A percentile compares a stretch with the other conserved stretches of the same genome.
Evolutionary conservation across 441 rosid species (phyloP).

Genomic region (Bruguiera hainesii): DNA sequence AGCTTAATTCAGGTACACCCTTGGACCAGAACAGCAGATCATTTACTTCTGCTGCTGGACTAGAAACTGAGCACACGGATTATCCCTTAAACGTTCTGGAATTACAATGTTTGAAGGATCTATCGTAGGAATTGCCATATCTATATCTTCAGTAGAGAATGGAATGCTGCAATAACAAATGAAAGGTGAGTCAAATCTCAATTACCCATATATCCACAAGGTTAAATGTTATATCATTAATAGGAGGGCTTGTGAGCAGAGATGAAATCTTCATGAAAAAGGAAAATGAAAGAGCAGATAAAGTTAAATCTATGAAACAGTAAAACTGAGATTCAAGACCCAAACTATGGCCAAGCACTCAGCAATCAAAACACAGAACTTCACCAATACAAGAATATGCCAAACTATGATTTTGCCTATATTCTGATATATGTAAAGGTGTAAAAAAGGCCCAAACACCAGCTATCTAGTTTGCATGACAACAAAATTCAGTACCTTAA

Average conservation of each 20-base stretch:
- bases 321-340: no score
- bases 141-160: slow-evolving; percentile 92
- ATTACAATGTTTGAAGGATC: slow-evolving; percentile 66
- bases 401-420: background rate
- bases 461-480: no score
- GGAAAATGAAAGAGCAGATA: no score
- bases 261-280: no score
- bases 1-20: slow-evolving; percentile 3
- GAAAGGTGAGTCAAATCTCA: background rate
- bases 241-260: no score
- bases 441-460: no score
- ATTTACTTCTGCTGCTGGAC: slow-evolving; percentile 36
- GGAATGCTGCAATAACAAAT: slow-evolving; percentile 68
- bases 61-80: slow-evolving; percentile 71
- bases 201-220: no score
- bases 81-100: slow-evolving; percentile 55
- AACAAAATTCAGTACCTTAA: slow-evolving; percentile 50
- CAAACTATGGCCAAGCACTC: no score
- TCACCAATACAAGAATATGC: background rate
- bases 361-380: no score
- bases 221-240: background rate
- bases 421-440: no score
- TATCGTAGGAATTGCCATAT: slow-evolving; percentile 78
- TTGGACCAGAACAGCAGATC: background rate
- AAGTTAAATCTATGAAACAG: no score